Evolutionary conservation across 2,329 filamentous ascomycete genomes (phyloP).

Genomic region (Phoma sp.): DNA sequence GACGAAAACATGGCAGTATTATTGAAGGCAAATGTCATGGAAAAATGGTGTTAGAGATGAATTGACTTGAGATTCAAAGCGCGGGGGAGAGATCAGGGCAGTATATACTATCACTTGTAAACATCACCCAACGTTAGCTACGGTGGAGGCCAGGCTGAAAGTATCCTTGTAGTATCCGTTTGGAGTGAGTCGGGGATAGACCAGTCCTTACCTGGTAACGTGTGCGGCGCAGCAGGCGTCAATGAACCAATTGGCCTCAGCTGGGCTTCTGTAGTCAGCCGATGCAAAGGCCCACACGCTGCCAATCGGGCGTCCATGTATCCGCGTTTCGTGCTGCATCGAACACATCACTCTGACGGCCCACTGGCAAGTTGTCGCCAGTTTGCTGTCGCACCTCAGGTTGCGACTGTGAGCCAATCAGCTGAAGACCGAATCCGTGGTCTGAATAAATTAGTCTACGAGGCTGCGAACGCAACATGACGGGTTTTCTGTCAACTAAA

Average conservation of each 20-base stretch:
- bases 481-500: too few species aligned
- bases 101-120: too few species aligned
- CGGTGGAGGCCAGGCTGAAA: constrained; percentile 36
- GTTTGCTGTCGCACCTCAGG: constrained; percentile 34
- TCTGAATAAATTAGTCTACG: constrained; percentile 38
- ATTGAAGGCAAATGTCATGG: too few species aligned
- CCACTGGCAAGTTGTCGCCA: constrained; percentile 21
- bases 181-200: constrained; percentile 31
- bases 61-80: too few species aligned
- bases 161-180: constrained; percentile 19
- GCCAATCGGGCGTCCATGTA: constrained; percentile 31
- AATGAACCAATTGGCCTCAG: constrained; percentile 15
- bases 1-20: too few species aligned
- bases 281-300: constrained; percentile 30
- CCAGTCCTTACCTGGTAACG: constrained; percentile 31
- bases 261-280: constrained; percentile 23
- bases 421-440: constrained; percentile 37
- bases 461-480: constrained; percentile 19
- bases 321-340: constrained; percentile 42
- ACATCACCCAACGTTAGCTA: constrained; percentile 28
- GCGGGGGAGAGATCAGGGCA: too few species aligned
- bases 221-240: constrained; percentile 20
- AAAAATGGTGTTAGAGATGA: too few species aligned
- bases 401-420: constrained; percentile 37
- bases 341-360: constrained; percentile 29